phyloP scores from a whole-genome alignment of 2,329 filamentous ascomycete genomes.

The Myrmaecium sp. region DNA sequence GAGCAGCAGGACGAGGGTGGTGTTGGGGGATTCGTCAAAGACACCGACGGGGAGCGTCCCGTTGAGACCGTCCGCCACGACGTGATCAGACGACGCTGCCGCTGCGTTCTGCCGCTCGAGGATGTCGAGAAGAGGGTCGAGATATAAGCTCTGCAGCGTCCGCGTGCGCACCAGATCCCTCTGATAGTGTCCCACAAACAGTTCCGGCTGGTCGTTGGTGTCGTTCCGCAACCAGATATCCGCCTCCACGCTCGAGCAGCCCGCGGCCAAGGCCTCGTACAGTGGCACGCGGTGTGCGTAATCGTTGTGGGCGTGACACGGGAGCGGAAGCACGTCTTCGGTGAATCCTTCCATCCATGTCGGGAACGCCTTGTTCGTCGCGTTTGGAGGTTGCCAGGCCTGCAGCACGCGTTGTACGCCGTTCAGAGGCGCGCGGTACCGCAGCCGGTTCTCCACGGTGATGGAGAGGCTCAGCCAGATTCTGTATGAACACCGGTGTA shows the following conservation, averaged over 20 bases:
- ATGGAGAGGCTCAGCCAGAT: too few species aligned
- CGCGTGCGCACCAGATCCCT: slow-evolving; percentile 7
- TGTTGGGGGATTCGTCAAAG: slow-evolving; percentile 3
- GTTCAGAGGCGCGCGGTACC: too few species aligned
- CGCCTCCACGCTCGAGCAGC: slow-evolving; percentile 39
- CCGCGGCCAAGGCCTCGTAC: slow-evolving; percentile 36
- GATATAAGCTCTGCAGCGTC: slow-evolving; percentile 13
- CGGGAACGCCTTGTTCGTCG: too few species aligned
- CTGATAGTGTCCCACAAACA: slow-evolving; percentile 15
- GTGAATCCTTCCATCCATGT: too few species aligned
- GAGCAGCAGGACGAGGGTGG: slow-evolving; percentile 5
- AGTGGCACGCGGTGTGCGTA: slow-evolving; percentile 40
- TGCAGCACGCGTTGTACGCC: too few species aligned
- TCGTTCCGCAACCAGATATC: slow-evolving; percentile 38
- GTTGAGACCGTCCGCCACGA: slow-evolving; percentile 3
- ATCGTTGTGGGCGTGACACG: slow-evolving; percentile 42
- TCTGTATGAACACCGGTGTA: too few species aligned
- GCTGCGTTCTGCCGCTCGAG: slow-evolving; percentile 1
- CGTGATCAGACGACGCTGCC: neutral
- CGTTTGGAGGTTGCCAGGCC: too few species aligned
- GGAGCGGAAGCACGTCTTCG: too few species aligned
- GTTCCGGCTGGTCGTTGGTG: slow-evolving; percentile 6
- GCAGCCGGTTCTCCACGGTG: too few species aligned
- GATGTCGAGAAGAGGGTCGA: slow-evolving; percentile 7
- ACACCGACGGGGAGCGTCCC: slow-evolving; percentile 3